Evolutionary conservation across 768 basidiomycete species (phyloP).

Genomic region (Tephrocybe sp.): DNA sequence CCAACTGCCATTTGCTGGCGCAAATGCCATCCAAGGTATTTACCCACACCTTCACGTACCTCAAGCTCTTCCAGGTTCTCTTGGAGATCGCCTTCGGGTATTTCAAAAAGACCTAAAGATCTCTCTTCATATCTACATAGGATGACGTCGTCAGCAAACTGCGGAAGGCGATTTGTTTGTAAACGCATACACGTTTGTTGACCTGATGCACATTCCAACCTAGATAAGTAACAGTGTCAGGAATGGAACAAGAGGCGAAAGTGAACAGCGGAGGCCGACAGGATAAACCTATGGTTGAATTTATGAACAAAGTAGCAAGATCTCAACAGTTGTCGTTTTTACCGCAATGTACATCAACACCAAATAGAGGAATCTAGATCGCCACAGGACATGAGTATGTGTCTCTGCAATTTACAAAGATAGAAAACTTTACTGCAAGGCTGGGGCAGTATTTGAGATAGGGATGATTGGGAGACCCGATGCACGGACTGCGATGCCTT

Average conservation of each 20-base stretch:
- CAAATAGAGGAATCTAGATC: conserved; percentile 60
- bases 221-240: conserved; percentile 16
- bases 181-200: conserved; percentile 54
- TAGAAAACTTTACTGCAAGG: conserved; percentile 56
- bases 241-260: neutral
- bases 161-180: neutral
- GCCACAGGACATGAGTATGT: neutral
- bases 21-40: conserved; percentile 56
- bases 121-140: conserved; percentile 61
- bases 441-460: conserved; percentile 56
- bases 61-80: conserved; percentile 34
- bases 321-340: conserved; percentile 21
- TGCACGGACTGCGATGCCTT: conserved; percentile 52
- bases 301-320: neutral
- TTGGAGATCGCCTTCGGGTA: conserved; percentile 43
- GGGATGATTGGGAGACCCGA: conserved; percentile 53
- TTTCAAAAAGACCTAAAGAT: conserved; percentile 67
- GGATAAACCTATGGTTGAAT: conserved; percentile 38
- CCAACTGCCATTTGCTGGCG: conserved; percentile 60
- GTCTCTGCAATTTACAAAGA: neutral
- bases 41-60: conserved; percentile 43
- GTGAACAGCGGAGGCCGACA: conserved; percentile 27
- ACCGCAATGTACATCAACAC: conserved; percentile 79
- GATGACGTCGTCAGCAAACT: neutral
- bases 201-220: conserved; percentile 64